phyloP scores from a whole-genome alignment of 169 alveolate genomes.

The Plasmodium adleri region DNA sequence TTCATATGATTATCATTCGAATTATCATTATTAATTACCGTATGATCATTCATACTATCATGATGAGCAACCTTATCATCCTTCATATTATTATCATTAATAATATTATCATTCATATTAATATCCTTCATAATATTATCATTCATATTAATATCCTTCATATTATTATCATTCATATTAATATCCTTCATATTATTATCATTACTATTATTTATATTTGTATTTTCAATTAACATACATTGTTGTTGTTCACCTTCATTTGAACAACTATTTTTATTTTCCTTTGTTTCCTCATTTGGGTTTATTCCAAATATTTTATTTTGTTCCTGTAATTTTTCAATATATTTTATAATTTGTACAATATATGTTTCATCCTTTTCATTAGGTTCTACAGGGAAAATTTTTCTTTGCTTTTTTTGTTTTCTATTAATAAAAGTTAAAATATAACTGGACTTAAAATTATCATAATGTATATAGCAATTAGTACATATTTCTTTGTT shows the following conservation, averaged over 20 bases:
- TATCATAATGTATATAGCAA: constrained; percentile 73
- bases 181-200: too few species aligned
- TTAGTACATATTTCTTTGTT: constrained; percentile 66
- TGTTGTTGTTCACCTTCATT: neutral
- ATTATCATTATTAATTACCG: too few species aligned
- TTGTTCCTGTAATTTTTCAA: constrained; percentile 52
- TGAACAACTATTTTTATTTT: neutral
- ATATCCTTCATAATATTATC: too few species aligned
- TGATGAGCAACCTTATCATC: too few species aligned
- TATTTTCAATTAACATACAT: too few species aligned
- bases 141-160: too few species aligned
- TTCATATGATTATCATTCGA: too few species aligned
- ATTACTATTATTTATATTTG: too few species aligned
- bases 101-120: too few species aligned
- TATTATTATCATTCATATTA: too few species aligned
- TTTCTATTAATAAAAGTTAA: constrained; percentile 71
- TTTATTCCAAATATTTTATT: constrained; percentile 45
- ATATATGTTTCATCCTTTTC: constrained; percentile 71
- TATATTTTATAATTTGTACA: constrained; percentile 60
- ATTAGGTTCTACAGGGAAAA: constrained; percentile 69
- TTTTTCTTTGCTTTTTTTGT: constrained; percentile 73
- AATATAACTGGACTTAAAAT: constrained; percentile 65
- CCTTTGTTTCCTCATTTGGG: neutral
- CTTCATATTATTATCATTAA: too few species aligned
- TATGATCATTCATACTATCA: too few species aligned